These are phyloP conservation scores for Remersonia thermophila DNA, from an alignment of 2,329 filamentous ascomycete genomes.

Conservation along the genomic window DNA sequence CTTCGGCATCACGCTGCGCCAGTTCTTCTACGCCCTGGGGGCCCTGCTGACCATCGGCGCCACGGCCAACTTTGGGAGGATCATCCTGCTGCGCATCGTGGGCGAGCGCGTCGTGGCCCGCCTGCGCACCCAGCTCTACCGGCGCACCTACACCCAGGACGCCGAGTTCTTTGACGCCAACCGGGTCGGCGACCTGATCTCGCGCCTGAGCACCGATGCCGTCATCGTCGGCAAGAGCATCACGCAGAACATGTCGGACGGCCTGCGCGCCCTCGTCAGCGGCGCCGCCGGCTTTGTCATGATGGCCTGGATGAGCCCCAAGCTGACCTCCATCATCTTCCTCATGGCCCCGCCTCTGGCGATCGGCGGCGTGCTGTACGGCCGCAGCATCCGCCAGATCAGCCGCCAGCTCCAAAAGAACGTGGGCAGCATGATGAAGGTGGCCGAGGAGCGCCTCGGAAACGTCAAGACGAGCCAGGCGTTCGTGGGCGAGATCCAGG, in stretches of 20 bases:
- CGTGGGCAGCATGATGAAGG: slow-evolving; percentile 83
- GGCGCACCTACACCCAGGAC: slow-evolving; percentile 89
- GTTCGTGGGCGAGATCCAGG: slow-evolving; percentile 84
- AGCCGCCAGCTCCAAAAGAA: slow-evolving; percentile 91
- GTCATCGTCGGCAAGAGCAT: slow-evolving; percentile 98
- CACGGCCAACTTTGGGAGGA: slow-evolving; percentile 82
- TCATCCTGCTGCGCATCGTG: slow-evolving; percentile 84
- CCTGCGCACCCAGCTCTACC: slow-evolving; percentile 78
- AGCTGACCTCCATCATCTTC: slow-evolving; percentile 75
- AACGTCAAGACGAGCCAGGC: slow-evolving; percentile 96
- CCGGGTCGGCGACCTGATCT: slow-evolving; percentile 90
- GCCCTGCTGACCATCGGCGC: slow-evolving; percentile 71
- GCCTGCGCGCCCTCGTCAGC: slow-evolving; percentile 80
- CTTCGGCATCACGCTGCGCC: slow-evolving; percentile 71
- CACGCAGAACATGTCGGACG: slow-evolving; percentile 93
- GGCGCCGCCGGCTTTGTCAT: slow-evolving; percentile 78
- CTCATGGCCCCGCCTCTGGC: slow-evolving; percentile 87
- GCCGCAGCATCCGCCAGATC: slow-evolving; percentile 74
- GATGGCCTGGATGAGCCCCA: slow-evolving; percentile 92
- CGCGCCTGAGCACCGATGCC: slow-evolving; percentile 86
- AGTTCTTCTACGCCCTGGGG: slow-evolving; percentile 78
- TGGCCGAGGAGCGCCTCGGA: slow-evolving; percentile 92
- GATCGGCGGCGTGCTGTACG: slow-evolving; percentile 82
- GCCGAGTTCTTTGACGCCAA: slow-evolving; percentile 99
- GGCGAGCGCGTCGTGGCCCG: slow-evolving; percentile 90